Percentiles rank a stretch among this genome's conserved stretches.
Conservation (phyloP, 2,329 filamentous ascomycete genomes). For the Cryphonectria naterciae region DNA sequence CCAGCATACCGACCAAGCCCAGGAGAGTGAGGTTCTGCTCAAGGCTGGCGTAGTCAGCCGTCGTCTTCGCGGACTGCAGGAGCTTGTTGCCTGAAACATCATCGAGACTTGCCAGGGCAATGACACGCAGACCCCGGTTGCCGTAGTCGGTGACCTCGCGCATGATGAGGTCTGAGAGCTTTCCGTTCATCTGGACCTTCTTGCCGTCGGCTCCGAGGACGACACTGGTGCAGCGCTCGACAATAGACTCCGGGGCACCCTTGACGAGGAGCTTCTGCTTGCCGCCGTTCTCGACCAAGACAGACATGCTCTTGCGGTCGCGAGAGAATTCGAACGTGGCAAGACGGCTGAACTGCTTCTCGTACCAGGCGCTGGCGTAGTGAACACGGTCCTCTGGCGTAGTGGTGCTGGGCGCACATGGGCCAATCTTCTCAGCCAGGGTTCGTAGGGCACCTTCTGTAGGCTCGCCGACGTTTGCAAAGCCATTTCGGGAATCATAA, state of each 20-base stretch:
- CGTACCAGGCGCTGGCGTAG: conserved; percentile 83
- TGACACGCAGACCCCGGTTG: conserved; percentile 89
- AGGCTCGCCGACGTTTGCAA: conserved; percentile 86
- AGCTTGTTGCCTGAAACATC: conserved; percentile 73
- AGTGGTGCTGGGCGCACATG: conserved; percentile 63
- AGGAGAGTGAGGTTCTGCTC: conserved; percentile 95
- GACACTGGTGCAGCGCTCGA: conserved; percentile 87
- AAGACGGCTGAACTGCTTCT: conserved; percentile 72
- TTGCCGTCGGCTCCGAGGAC: conserved; percentile 79
- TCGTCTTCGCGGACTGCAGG: conserved; percentile 75
- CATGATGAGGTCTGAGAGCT: conserved; percentile 70
- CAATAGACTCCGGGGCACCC: conserved; percentile 90
- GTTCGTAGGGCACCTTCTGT: conserved; percentile 93
- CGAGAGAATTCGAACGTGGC: conserved; percentile 96
- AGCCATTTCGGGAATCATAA: conserved; percentile 78
- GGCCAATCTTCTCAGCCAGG: conserved; percentile 92
- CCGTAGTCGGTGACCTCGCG: conserved; percentile 88
- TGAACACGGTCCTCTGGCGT: conserved; percentile 71
- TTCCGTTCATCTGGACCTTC: conserved; percentile 71
- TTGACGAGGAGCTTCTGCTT: conserved; percentile 89
- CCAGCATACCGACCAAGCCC: conserved; percentile 93
- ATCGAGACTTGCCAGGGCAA: conserved; percentile 86
- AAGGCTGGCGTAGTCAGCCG: conserved; percentile 80
- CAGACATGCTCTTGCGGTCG: conserved; percentile 99
- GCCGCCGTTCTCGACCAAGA: conserved; percentile 73